phyloP scores from a whole-genome alignment of 371 early-diverging fungal genomes.

The Mortierella sp. region DNA sequence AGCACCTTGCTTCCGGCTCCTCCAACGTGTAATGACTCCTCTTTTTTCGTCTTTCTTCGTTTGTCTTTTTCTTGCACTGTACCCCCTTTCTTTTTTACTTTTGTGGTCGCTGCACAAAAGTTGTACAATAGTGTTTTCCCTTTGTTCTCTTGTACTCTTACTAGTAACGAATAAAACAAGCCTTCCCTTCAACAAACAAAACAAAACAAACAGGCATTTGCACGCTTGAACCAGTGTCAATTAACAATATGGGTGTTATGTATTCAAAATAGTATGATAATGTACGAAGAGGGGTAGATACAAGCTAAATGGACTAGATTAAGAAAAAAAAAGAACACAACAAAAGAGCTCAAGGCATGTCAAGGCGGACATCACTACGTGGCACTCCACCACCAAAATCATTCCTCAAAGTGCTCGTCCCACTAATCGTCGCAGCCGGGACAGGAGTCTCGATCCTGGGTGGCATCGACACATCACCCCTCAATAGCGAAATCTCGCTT shows the following conservation, averaged over 20 bases:
- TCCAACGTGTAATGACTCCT: neutral
- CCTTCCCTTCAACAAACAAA: neutral
- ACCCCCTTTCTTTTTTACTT: neutral
- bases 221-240: neutral
- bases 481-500: neutral
- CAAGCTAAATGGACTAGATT: too few relatives aligned
- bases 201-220: neutral
- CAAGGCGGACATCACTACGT: neutral
- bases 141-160: neutral
- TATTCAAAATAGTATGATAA: neutral
- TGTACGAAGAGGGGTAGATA: neutral
- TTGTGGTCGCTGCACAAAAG: neutral
- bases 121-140: slow-evolving; percentile 7
- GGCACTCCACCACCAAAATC: too few relatives aligned
- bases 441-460: neutral
- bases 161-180: neutral
- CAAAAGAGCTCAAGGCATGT: neutral
- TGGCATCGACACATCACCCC: neutral
- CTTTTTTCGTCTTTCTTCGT: neutral
- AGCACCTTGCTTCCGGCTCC: neutral
- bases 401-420: too few relatives aligned
- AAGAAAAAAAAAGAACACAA: neutral
- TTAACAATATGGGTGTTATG: neutral
- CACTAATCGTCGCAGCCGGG: neutral
- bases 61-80: neutral